Percentiles rank a stretch among this genome's conserved stretches.
Conservation (phyloP, 2,329 filamentous ascomycete species). For the Calonectria hawksworthii region DNA sequence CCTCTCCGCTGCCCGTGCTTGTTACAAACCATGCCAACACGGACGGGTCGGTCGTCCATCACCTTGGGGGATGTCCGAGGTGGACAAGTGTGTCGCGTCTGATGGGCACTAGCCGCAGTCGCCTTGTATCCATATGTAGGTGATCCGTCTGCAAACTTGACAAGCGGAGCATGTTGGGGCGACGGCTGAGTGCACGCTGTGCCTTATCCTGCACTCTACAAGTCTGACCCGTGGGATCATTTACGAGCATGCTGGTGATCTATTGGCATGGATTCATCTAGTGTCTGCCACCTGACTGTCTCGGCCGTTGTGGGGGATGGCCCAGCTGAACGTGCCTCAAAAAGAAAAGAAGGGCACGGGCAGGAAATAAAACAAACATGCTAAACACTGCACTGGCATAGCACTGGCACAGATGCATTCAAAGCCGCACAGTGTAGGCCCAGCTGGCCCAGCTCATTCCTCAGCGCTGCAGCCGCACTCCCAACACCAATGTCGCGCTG, state of each 20-base stretch:
- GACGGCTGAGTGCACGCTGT: background rate
- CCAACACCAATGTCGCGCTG: background rate
- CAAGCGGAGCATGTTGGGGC: background rate
- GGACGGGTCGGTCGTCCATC: background rate
- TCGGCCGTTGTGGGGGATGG: background rate
- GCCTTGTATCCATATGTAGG: background rate
- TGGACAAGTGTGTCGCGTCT: background rate
- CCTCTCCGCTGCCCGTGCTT: slow-evolving; percentile 1
- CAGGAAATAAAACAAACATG: background rate
- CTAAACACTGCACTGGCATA: background rate
- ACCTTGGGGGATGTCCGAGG: background rate
- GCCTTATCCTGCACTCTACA: background rate
- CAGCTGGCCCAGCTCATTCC: background rate
- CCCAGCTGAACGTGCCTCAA: background rate
- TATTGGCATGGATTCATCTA: background rate
- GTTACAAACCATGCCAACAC: slow-evolving; percentile 9
- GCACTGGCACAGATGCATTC: background rate
- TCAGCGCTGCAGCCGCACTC: slow-evolving; percentile 1
- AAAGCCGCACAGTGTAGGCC: background rate
- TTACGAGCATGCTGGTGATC: background rate
- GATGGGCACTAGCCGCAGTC: background rate
- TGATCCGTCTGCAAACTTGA: background rate
- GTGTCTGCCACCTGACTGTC: background rate
- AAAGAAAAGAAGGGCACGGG: slow-evolving; percentile 4
- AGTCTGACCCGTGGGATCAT: background rate